These are phyloP conservation scores for Xylogone sp. DNA, from an alignment of 2,329 filamentous ascomycete species.

Conservation along the genomic window DNA sequence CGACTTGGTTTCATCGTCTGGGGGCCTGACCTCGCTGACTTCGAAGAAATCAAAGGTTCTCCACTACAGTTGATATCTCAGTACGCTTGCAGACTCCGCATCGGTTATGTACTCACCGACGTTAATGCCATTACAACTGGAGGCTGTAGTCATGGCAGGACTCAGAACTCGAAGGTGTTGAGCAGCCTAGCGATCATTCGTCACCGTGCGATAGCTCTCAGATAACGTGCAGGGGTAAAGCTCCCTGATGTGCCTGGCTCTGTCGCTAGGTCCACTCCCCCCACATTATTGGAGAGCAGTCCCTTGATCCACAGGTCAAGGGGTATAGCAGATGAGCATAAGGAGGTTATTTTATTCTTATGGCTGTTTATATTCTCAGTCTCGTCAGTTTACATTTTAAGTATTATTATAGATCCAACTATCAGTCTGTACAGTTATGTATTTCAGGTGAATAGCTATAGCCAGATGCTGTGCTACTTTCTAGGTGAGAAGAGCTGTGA, in stretches of 20 bases:
- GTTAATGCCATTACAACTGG: conserved; percentile 20
- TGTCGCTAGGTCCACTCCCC: not conserved
- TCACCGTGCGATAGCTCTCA: not conserved
- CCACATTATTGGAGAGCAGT: too few species aligned
- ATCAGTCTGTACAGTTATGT: too few species aligned
- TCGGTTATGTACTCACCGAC: conserved; percentile 14
- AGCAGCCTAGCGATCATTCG: not conserved
- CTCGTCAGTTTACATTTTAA: too few species aligned
- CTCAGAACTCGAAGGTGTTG: not conserved
- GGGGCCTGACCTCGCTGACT: conserved; percentile 74
- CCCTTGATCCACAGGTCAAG: too few species aligned
- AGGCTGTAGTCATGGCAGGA: not conserved
- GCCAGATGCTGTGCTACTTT: too few species aligned
- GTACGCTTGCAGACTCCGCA: not conserved
- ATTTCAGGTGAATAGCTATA: too few species aligned
- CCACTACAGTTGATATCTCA: conserved; percentile 56
- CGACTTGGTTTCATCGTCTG: conserved; percentile 72
- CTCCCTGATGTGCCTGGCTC: too few species aligned
- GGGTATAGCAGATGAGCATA: too few species aligned
- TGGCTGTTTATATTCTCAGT: too few species aligned
- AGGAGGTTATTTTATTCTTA: too few species aligned
- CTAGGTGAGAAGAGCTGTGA: too few species aligned
- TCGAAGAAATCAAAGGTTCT: conserved; percentile 99
- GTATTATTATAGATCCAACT: too few species aligned
- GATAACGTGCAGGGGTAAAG: not conserved